Base-by-base conservation (phyloP, 1,139 yeast genomes). In the Suhomyces coccinellae region DNA sequence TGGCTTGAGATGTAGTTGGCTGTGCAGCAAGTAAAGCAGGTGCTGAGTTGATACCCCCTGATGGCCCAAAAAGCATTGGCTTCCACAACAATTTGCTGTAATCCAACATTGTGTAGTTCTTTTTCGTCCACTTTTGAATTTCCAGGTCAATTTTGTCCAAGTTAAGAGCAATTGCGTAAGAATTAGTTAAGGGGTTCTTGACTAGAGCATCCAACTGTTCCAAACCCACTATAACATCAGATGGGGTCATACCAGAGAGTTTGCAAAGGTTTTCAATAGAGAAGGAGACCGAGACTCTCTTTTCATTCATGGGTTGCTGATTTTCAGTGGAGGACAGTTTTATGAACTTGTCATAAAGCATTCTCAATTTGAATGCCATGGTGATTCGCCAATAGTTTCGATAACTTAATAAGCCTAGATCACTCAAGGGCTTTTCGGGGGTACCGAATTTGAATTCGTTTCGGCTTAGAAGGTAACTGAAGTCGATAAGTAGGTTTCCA, bases 401-500 rank as follows among this genome's bases (percentile, higher is more conserved):
- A 63, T 93, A 93, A 52, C 97, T 87, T 28, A 87, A 66, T 40
- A 90, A 69, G 0, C 99, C 99, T 45, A 91, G 69, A 54, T 87
- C 95, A 55, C 95, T 85, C 44, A 93, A 71, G 0, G 99, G 98
- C 58, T 91, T 91, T 56, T 93, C 99, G 0, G 99, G 99, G 0
- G 97, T 87, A 0, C 99, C 99, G 46, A 79, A 78, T 50, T 83
- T 84, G 54, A 80, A 82, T 60, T 93, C 97, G 46, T 80, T 73
- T 45, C 87, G 71, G 2, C 91, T 79, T 38, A 93, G 66, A 28
- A 91, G 68, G 61, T 93, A 93, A 44, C 97, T 88, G 63, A 93
- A 90, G 52, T 89, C 96, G 59, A 93, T 93, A 48, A 93, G 71
- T 47, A 91, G 75, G 59, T 83, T 86, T 3, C 99, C 99, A 64